These are phyloP conservation scores for Plectosphaerella sp. DNA, from an alignment of 2,329 filamentous ascomycete genomes.

Conservation along the genomic window DNA sequence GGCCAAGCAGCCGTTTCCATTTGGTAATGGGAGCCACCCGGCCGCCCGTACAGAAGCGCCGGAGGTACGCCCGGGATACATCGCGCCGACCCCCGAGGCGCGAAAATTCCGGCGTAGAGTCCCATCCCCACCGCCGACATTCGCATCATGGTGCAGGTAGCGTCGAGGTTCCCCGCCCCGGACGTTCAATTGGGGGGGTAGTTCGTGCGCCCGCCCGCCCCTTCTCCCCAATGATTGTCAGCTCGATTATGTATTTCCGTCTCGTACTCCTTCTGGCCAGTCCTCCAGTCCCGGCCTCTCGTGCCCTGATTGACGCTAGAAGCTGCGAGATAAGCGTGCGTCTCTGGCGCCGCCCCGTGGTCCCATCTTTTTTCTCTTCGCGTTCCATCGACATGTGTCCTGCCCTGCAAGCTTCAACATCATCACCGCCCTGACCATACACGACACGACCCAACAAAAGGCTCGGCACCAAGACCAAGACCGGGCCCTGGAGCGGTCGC, in stretches of 20 bases:
- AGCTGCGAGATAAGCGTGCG: constrained; percentile 23
- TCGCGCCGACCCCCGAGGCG: constrained; percentile 1
- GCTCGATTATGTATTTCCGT: constrained; percentile 35
- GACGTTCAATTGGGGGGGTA: constrained; percentile 1
- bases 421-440: too few species aligned
- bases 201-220: constrained; percentile 10
- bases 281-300: constrained; percentile 1
- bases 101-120: too few species aligned
- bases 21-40: constrained; percentile 39
- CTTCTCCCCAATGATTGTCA: constrained; percentile 16
- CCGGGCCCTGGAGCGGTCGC: too few species aligned
- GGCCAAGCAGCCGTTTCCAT: constrained; percentile 32
- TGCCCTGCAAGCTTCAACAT: too few species aligned
- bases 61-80: constrained; percentile 6
- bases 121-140: too few species aligned
- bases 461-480: too few species aligned
- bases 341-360: constrained; percentile 5
- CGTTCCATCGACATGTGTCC: constrained; percentile 3
- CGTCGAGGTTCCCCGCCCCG: not conserved
- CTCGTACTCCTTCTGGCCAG: constrained; percentile 15
- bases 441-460: too few species aligned
- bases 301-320: not conserved
- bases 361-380: constrained; percentile 12
- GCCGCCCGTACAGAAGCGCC: constrained; percentile 12
- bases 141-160: not conserved